Conservation (phyloP, 495 filamentous ascomycete genomes). For the Penicillium manginii region DNA sequence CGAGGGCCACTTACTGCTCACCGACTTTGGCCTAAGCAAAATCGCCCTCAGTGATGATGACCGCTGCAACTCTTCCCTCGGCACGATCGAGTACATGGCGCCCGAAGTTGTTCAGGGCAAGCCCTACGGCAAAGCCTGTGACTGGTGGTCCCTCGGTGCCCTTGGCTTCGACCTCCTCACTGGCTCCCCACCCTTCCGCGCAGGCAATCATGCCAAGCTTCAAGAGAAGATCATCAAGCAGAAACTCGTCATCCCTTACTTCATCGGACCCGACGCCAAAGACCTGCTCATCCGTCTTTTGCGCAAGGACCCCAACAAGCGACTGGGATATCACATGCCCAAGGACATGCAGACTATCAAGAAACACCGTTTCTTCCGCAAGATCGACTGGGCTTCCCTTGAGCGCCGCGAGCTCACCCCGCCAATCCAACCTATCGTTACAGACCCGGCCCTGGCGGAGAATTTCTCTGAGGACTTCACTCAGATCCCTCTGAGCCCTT, state of each 20-base stretch:
- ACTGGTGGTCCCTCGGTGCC: conserved; percentile 98
- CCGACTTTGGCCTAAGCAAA: conserved; percentile 96
- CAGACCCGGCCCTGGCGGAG: conserved; percentile 92
- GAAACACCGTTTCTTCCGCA: conserved; percentile 93
- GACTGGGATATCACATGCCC: conserved; percentile 84
- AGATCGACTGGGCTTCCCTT: conserved; percentile 88
- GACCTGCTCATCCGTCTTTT: conserved; percentile 87
- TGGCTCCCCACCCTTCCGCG: conserved; percentile 85
- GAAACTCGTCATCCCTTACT: conserved; percentile 86
- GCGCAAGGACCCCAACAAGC: conserved; percentile 87
- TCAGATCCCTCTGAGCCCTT: conserved; percentile 75
- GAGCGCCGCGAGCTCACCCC: conserved; percentile 77
- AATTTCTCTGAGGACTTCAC: conserved; percentile 93
- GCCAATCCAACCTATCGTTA: conserved; percentile 89
- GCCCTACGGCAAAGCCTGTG: conserved; percentile 85
- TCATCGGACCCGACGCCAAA: conserved; percentile 85
- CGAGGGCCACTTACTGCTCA: conserved; percentile 89
- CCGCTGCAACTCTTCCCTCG: conserved; percentile 79
- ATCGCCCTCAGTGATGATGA: conserved; percentile 82
- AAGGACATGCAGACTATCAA: conserved; percentile 86
- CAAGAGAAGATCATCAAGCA: conserved; percentile 91
- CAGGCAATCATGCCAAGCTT: conserved; percentile 87
- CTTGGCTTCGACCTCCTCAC: conserved; percentile 91
- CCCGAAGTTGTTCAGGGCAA: conserved; percentile 87
- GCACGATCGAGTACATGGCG: conserved; percentile 98